Base-by-base conservation (phyloP, 495 filamentous ascomycete genomes). In the Penicillium bovifimosum region DNA sequence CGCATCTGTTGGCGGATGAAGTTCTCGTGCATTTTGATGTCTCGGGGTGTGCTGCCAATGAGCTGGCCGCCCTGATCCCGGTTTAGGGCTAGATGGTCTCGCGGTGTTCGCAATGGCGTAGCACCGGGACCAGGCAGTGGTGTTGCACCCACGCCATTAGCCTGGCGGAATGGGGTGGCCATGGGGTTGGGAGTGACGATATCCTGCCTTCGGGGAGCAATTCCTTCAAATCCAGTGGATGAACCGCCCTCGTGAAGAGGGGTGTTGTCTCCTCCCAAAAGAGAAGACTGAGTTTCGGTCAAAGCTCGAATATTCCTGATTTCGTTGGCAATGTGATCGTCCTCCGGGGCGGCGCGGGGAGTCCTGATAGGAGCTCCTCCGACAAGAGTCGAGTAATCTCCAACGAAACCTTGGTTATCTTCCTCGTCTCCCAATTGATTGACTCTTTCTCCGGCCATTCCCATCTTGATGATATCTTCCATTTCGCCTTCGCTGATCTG, bases 401-500 rank as follows among this genome's bases (percentile, higher is more conserved):
- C 89, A 27, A 96, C 76, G 7, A 97, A 75, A 6, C 91, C 92
- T 58, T 86, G 83, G 3, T 92, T 93, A 44, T 88, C 90, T 54
- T 96, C 91, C 64, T 88, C 88, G 41, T 83, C 83, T 9, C 81
- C 88, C 63, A 87, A 65, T 42, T 78, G 74, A 62, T 83, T 89
- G n/a, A 91, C 93, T 54, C 85, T 86, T 57, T 96, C 90, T 32
- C 90, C 93, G 42, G 90, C 81, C 85, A 96, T 86, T 26, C 93
- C 95, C 90, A 96, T 95, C 70, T 98, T 98, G 39, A 98, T 91
- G 63, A 98, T 96, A 62, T 96, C 91, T 64, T 98, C 93, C 57
- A 98, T 79, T 68, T 98, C 93, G 29, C 82, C 76, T 57, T 97
- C 93, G 63, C 86, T 83, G 49, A 98, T 91, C 71, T 98, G 93